Base-by-base conservation (phyloP, 441 rosid species). In the Populus hybrid region DNA sequence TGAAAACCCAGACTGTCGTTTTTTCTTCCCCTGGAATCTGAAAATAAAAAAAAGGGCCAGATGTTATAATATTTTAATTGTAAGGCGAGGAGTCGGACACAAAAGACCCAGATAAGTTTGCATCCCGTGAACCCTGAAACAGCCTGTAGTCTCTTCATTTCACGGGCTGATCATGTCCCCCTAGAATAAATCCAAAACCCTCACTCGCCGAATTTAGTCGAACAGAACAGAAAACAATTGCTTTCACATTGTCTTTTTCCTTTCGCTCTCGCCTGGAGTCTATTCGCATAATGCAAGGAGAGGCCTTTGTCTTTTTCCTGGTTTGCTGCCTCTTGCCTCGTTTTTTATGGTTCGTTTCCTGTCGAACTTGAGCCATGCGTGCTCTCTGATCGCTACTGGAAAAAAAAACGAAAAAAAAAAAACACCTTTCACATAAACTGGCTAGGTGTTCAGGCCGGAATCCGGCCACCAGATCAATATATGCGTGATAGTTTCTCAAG, bases 81-180 rank as follows among this genome's bases (percentile, higher is more conserved):
- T 16, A 50, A 5, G 57, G 57, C 57, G 57, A 46, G 7, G 20
- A 46, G 57, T 46, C 57, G 57, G 57, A 14, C 57, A 46, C 57
- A 46, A 4, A 14, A 46, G 57, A 5, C 18, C 0, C 20, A 50
- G 18, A 50, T 14, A 50, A 50, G 57, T 14, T 50, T 14, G 57
- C 67, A 26, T 63, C 83, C 61, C 78, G 83, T 73, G 83, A 81
- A 69, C 64, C 54, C 42, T 61, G 24, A 36, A 71, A 63, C 10
- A 1, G 30, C 71, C 4, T 28, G 40, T 61, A 9, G 64, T 78
- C 80, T 24, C 28, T 74, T 69, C 78, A 42, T 69, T 74, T 79
- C 81, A 79, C 78, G 77, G 81, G 74, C 14, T 12, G 76, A 66
- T 67, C 10, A 16, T 61, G 73, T 76, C 75, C 32, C 32, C 70